Evolutionary conservation across 1,139 yeast genomes (phyloP), one percentile per base, ranked within the genome.

Genomic region (Blastobotrys arbuscula): DNA sequence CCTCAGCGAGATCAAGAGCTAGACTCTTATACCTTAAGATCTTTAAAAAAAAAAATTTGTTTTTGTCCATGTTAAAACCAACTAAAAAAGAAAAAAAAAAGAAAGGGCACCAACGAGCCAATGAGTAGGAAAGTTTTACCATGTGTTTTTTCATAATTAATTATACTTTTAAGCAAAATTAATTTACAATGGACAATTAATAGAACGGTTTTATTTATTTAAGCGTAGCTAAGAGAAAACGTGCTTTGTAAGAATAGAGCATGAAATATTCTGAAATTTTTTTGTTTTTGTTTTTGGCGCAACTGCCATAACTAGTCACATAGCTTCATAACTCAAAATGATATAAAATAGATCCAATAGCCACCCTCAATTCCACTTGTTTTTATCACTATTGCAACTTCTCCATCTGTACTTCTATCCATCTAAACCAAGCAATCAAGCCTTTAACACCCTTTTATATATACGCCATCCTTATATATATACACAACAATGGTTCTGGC

Each of bases 401-500:
- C 10, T 10, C 9, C 6, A 7, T 24, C 28, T 24, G 6, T 10
- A 24, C 10, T 24, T 7, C 10, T 24, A 24, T 24, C 10, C 6
- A 24, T 24, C 28, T 7, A 24, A 24, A 24, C 28, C 10, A 7
- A 24, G 10, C 10, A 6, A 24, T 7, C 28, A 24, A 24, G 28
- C 28, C 6, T 24, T 24, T 24, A 24, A 24, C 28, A 24, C 6
- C 6, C 10, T 24, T 24, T 24, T 24, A 10, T 24, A 7, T 7
- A 24, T 7, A 24, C 28, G 28, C 28, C 28, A 24, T 28, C 10
- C 31, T 12, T 5, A 28, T 5, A 28, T 3, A 3, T 12, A 3
- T 12, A 28, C 31, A 28, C 4, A 44, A 23, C 31, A 46, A 64
- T 64, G 65, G 70, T 69, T 50, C 70, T 78, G 54, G 79, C 75